Evolutionary conservation across 768 basidiomycete species (phyloP).

Genomic region (Mycena galericulata): DNA sequence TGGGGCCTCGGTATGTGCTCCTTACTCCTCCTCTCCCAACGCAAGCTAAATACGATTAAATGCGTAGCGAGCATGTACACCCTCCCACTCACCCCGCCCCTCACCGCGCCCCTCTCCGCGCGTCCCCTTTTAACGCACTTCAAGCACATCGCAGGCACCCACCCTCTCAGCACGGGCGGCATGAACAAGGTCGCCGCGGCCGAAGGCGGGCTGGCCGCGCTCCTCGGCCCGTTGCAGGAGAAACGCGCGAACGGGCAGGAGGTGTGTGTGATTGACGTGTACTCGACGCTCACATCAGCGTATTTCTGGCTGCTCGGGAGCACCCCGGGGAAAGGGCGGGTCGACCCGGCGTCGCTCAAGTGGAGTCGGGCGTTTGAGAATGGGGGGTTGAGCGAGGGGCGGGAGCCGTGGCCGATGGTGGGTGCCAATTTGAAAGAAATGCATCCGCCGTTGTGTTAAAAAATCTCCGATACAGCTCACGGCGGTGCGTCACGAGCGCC

Average conservation of each 20-base stretch:
- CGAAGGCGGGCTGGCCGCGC: neutral
- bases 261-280: constrained; percentile 9
- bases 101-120: constrained; percentile 4
- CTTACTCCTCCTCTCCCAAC: neutral
- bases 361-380: constrained; percentile 1
- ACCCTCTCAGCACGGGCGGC: constrained; percentile 5
- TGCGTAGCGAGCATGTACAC: constrained; percentile 2
- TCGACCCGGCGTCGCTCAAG: neutral
- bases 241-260: constrained; percentile 13
- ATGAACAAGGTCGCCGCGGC: neutral
- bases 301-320: constrained; percentile 15
- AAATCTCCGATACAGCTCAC: neutral
- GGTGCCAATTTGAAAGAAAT: neutral
- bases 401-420: constrained; percentile 20
- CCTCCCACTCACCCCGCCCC: constrained; percentile 6
- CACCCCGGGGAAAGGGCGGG: neutral
- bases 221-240: neutral
- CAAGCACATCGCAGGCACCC: neutral
- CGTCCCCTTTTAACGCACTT: neutral
- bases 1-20: constrained; percentile 4
- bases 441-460: no score
- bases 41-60: neutral
- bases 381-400: neutral
- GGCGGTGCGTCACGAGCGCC: constrained; percentile 17
- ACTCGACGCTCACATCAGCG: constrained; percentile 6